Evolutionary conservation across 495 filamentous ascomycete species (phyloP).

Genomic region (Aspergillus wentii): DNA sequence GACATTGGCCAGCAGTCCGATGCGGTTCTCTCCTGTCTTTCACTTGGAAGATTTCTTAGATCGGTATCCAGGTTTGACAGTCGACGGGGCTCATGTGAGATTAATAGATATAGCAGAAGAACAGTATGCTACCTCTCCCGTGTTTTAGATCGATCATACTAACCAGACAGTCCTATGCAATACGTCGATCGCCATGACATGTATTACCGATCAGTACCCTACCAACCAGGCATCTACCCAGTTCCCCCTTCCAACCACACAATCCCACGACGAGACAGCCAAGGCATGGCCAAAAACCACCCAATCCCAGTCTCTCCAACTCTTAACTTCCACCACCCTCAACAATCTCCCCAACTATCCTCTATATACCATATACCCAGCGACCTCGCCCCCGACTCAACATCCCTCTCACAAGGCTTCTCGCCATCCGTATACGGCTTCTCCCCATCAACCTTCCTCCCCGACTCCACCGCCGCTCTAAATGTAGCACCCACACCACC

Average conservation of each 20-base stretch:
- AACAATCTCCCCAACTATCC: slow-evolving; percentile 9
- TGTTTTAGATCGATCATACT: slow-evolving; percentile 1
- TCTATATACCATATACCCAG: too few relatives aligned
- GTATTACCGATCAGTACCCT: too few relatives aligned
- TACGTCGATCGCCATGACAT: too few relatives aligned
- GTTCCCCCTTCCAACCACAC: slow-evolving; percentile 1
- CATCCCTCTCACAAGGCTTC: slow-evolving; percentile 12
- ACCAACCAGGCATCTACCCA: too few relatives aligned
- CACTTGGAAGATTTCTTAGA: slow-evolving; percentile 85
- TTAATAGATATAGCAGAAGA: slow-evolving; percentile 51
- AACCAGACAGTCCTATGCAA: too few relatives aligned
- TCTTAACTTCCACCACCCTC: slow-evolving; percentile 14
- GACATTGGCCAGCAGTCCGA: slow-evolving; percentile 56
- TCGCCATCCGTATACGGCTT: slow-evolving; percentile 28
- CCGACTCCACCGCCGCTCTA: slow-evolving; percentile 15
- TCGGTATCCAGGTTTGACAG: slow-evolving; percentile 55
- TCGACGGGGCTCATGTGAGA: slow-evolving; percentile 52
- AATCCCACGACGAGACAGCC: too few relatives aligned
- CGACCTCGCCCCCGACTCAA: slow-evolving; percentile 6
- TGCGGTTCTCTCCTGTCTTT: slow-evolving; percentile 71
- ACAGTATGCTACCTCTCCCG: slow-evolving; percentile 1
- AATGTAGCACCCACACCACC: slow-evolving; percentile 29
- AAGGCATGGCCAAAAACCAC: slow-evolving; percentile 5
- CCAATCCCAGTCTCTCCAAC: slow-evolving; percentile 7
- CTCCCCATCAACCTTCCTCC: slow-evolving; percentile 27